These are phyloP conservation scores for Candida awuae DNA, from an alignment of 805 yeast genomes.

Conservation along the genomic window DNA sequence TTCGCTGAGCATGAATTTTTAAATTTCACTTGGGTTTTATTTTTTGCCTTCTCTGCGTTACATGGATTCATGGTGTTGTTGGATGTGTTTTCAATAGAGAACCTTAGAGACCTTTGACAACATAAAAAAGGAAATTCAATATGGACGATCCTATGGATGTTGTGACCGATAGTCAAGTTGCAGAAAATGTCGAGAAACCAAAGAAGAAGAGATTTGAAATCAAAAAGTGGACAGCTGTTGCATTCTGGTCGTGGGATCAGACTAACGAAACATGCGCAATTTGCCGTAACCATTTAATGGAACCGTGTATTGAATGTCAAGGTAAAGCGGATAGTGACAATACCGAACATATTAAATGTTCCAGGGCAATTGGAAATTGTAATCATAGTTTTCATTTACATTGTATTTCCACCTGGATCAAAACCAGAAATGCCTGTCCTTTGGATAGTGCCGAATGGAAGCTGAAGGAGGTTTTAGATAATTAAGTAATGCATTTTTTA, in stretches of 20 bases:
- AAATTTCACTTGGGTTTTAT: too few relatives aligned
- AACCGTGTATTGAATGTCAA: constrained; percentile 91
- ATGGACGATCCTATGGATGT: constrained; percentile 19
- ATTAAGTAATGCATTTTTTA: constrained; percentile 4
- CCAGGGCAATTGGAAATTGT: constrained; percentile 96
- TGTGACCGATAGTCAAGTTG: constrained; percentile 2
- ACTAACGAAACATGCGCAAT: constrained; percentile 85
- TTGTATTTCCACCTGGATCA: constrained; percentile 92
- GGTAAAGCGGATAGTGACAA: constrained; percentile 42
- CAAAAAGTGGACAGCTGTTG: constrained; percentile 98
- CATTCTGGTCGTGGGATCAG: constrained; percentile 98
- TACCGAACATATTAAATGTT: constrained; percentile 47
- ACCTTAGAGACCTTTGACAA: too few relatives aligned
- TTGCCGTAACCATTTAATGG: constrained; percentile 97
- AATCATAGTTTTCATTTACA: constrained; percentile 98
- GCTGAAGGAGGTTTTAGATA: constrained; percentile 24
- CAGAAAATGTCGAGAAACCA: constrained; percentile 18
- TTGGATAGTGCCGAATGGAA: constrained; percentile 88
- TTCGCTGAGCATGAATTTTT: too few relatives aligned
- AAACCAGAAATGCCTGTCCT: constrained; percentile 94
- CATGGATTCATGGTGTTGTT: too few relatives aligned
- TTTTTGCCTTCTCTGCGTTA: too few relatives aligned
- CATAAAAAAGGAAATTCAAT: too few relatives aligned
- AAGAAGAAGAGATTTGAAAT: constrained; percentile 78
- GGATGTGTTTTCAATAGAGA: too few relatives aligned